Evolutionary conservation across 148 eudicot species (phyloP), one percentile per base, ranked within the genome.

Genomic region (Linanthus parryae): DNA sequence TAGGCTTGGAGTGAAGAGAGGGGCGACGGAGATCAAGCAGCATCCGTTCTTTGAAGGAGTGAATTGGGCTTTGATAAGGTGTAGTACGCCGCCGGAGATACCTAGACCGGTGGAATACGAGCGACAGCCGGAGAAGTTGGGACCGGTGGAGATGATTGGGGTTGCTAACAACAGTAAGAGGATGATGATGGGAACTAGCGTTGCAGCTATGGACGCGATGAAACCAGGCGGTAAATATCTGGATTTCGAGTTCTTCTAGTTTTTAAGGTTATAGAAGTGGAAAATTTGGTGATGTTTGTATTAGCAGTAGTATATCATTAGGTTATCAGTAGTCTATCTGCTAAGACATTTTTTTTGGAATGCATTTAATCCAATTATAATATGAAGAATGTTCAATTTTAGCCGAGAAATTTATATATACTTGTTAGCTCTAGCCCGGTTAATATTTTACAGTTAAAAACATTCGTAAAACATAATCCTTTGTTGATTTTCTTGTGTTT

Each of bases 231-330:
- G 81, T 64, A 75, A 79, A 67, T 79, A 68, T 63, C 64, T 79
- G 54, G 85, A 79, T 62, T 79, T 79, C 26, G 85, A 79, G 62
- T 79, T 79, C 75, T 79, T 79, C 65, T 75, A 79, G 54, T 36
- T 28, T 43, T 20, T n/a, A n/a, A n/a, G n/a, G n/a, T n/a, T n/a
- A n/a, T n/a, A n/a, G n/a, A n/a, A n/a, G n/a, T n/a, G n/a, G n/a
- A n/a, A n/a, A n/a, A n/a, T n/a, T n/a, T n/a, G n/a, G n/a, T n/a
- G n/a, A n/a, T n/a, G n/a, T n/a, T n/a, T n/a, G n/a, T n/a, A n/a
- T n/a, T n/a, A n/a, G n/a, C n/a, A n/a, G n/a, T n/a, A n/a, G n/a
- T n/a, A n/a, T n/a, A n/a, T n/a, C n/a, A n/a, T n/a, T n/a, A n/a
- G n/a, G n/a, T n/a, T n/a, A n/a, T n/a, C n/a, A n/a, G n/a, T n/a